Evolutionary conservation across 2,329 filamentous ascomycete genomes (phyloP).

Genomic region (Ceratocystis colombiana): DNA sequence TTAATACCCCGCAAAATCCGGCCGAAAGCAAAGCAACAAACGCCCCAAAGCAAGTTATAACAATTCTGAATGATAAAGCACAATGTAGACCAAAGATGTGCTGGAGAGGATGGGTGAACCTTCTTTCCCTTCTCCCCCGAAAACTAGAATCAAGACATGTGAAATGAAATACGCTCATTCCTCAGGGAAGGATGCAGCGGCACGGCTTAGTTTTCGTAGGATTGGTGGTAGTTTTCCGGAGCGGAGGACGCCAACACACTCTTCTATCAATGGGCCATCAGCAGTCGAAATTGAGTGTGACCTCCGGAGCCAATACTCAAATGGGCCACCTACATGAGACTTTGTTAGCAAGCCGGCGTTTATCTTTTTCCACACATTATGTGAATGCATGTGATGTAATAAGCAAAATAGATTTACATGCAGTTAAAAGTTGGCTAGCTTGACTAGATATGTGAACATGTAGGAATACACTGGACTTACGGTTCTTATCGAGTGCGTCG

Average conservation of each 20-base stretch:
- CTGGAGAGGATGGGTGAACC: not conserved
- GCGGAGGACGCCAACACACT: slow-evolving; percentile 33
- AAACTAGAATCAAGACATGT: slow-evolving; percentile 3
- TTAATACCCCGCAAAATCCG: slow-evolving; percentile 1
- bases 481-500: slow-evolving; percentile 36
- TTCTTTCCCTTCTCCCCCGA: not conserved
- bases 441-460: not conserved
- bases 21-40: slow-evolving; percentile 15
- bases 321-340: slow-evolving; percentile 34
- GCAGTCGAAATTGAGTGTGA: slow-evolving; percentile 35
- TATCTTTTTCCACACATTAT: not conserved
- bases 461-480: slow-evolving; percentile 29
- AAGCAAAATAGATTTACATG: not conserved
- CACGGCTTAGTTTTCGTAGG: slow-evolving; percentile 33
- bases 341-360: slow-evolving; percentile 8
- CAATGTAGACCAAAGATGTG: slow-evolving; percentile 1
- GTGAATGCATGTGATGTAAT: not conserved
- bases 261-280: slow-evolving; percentile 32
- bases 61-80: not conserved
- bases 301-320: slow-evolving; percentile 40
- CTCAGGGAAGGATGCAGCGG: slow-evolving; percentile 32
- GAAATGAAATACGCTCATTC: slow-evolving; percentile 1
- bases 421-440: not conserved
- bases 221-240: slow-evolving; percentile 34
- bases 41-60: slow-evolving; percentile 14